phyloP scores from a whole-genome alignment of 1,284 basidiomycete species.

The Microbotryomycetes sp. region DNA sequence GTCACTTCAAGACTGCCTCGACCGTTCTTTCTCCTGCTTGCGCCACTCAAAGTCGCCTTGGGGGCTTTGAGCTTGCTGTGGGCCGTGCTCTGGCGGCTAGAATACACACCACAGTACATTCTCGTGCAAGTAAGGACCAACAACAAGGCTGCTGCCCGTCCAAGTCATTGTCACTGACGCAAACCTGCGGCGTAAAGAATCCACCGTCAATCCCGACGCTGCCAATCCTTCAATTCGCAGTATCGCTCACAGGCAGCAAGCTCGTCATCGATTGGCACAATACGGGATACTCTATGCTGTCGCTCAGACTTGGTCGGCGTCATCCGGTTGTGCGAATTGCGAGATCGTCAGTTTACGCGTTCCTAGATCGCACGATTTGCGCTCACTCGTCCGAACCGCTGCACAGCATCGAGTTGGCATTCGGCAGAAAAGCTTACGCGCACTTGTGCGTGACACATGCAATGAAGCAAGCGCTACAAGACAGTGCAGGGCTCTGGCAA shows the following conservation, averaged over 20 bases:
- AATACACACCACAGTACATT: slow-evolving; percentile 70
- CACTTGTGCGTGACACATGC: slow-evolving; percentile 92
- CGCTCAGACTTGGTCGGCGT: slow-evolving; percentile 61
- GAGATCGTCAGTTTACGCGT: slow-evolving; percentile 50
- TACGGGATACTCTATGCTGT: slow-evolving; percentile 87
- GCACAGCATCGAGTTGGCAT: slow-evolving; percentile 67
- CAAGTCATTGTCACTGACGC: not conserved
- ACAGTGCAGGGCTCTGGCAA: slow-evolving; percentile 69
- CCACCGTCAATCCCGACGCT: slow-evolving; percentile 95
- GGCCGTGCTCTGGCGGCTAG: slow-evolving; percentile 56
- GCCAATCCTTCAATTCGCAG: slow-evolving; percentile 67
- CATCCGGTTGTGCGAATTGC: slow-evolving; percentile 68
- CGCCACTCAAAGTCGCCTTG: slow-evolving; percentile 69
- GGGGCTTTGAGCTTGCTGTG: slow-evolving; percentile 60
- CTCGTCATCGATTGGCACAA: slow-evolving; percentile 99
- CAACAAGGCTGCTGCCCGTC: not conserved
- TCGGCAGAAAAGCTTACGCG: slow-evolving; percentile 71
- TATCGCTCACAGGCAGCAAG: slow-evolving; percentile 57
- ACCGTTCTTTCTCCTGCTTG: slow-evolving; percentile 60
- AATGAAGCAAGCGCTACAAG: slow-evolving; percentile 64
- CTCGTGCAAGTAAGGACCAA: slow-evolving; percentile 72
- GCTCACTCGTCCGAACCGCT: not conserved
- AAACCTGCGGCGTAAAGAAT: slow-evolving; percentile 68
- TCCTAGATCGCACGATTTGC: not conserved
- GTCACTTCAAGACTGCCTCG: slow-evolving; percentile 51